Percentiles rank a stretch among this genome's conserved stretches.
phyloP scores from a whole-genome alignment of 306 rosid species.

The Dalbergia cochinchinensis region DNA sequence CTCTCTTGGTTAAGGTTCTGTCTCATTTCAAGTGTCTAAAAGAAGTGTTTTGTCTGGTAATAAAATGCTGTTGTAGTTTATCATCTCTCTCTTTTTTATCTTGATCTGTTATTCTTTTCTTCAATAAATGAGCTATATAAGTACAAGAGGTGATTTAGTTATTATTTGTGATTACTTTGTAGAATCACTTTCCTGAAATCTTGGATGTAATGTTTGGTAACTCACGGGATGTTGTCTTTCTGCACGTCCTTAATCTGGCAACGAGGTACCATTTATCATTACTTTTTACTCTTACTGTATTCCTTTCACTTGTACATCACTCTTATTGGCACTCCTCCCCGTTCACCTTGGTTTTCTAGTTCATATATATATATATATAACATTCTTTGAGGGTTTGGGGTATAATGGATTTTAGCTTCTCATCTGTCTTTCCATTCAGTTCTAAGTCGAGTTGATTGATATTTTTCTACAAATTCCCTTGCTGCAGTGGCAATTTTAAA shows the following conservation, averaged over 20 bases:
- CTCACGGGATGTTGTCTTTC: constrained; percentile 65
- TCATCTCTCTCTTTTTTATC: constrained; percentile 5
- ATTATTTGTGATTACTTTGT: constrained; percentile 41
- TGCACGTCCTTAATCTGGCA: constrained; percentile 82
- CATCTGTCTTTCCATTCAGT: not conserved
- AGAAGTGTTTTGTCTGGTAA: constrained; percentile 76
- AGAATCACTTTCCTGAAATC: constrained; percentile 84
- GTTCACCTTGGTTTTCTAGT: constrained; percentile 23
- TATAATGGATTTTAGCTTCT: constrained; percentile 23
- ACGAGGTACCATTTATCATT: constrained; percentile 64
- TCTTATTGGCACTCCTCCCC: constrained; percentile 23
- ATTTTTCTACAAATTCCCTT: constrained; percentile 16
- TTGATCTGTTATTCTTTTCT: not conserved
- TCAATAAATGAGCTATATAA: constrained; percentile 14
- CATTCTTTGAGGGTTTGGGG: constrained; percentile 1
- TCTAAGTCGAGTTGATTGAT: constrained; percentile 16
- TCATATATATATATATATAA: not conserved
- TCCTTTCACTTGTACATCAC: constrained; percentile 27
- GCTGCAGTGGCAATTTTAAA: constrained; percentile 25
- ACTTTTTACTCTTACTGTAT: constrained; percentile 10
- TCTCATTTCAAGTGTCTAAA: constrained; percentile 66
- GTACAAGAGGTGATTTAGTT: constrained; percentile 35
- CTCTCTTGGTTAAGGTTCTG: constrained; percentile 85
- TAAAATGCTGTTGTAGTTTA: constrained; percentile 21
- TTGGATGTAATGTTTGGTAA: constrained; percentile 76